Base-by-base conservation (phyloP, 768 basidiomycete species). In the Termitomyces sp. region DNA sequence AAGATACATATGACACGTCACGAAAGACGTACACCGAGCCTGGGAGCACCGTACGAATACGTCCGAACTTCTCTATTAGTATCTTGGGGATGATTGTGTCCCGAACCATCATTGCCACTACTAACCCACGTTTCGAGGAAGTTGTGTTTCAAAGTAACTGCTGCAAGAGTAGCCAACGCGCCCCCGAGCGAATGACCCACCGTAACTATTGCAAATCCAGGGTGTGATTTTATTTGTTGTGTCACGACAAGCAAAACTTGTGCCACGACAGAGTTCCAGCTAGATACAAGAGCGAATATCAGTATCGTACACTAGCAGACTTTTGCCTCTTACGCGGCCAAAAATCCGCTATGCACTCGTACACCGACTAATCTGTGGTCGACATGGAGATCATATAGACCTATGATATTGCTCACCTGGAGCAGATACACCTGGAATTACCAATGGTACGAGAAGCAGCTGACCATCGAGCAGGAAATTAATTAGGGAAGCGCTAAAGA, bases 111-210 rank as follows among this genome's bases (percentile, higher is more conserved):
- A 12, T 9, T 25, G 20, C 20, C 4, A 25, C 43, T 53, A 40
- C 46, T 38, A 12, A 71, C 73, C 34, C 68, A 76, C 73, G 49
- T 68, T 25, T 72, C 72, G 1, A 74, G 72, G 63, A 82, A 80
- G 48, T 78, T 76, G 51, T 76, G 72, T 56, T 76, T 74, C 20
- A 84, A 59, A 3, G 78, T 71, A 14, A 84, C 71, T 3, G 81
- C 81, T 1, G 78, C 81, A 1, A 85, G 69, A 3, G 80, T 73
- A 1, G 85, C 77, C 5, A 86, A 68, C 0, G 83, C 72, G 7
- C 83, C 85, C 10, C 85, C 85, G 10, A 85, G 69, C 1, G 84
- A 85, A 65, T 86, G 85, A 0, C 85, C 85, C 5, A 75, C 74
- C 0, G 79, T 79, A 9, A 81, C 77, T 37, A 85, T 69, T 1